Base-by-base conservation (phyloP, 192 early-diverging fungal species). In the Backusella mclennaniae region DNA sequence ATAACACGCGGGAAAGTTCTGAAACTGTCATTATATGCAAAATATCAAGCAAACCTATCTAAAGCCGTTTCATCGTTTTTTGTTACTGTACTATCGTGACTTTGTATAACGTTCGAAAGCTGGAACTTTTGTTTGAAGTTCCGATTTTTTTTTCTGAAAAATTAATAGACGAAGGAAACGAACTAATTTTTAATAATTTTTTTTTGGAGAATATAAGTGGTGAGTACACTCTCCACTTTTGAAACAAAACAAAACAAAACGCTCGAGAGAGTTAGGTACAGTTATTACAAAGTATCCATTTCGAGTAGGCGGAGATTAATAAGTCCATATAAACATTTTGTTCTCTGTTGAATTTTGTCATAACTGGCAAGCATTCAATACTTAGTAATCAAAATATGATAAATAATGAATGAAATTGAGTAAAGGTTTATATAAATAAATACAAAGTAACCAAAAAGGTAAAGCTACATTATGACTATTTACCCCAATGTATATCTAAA, bases 11-110 rank as follows among this genome's bases (percentile, higher is more conserved):
- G 12, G 26, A 63, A 63, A 14, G 8, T 63, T 63, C 26, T 63
- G 53, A 59, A 59, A 59, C 53, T 59, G 21, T 59, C 53, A 59
- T 23, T 63, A 63, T 63, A 63, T 63, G 56, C 56, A 63, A 29
- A 56, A 29, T 29, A 63, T 26, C 3, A 63, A 63, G 56, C 12
- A 29, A 21, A 26, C 21, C 9, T 11, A 59, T 26, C 19, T 59
- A 14, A 4, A 63, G 56, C 2, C 53, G 53, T 63, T 63, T 63
- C 56, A 63, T 29, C 56, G n/a, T 3, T 63, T 63, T 53, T 63
- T 6, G 21, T 12, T 26, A 63, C 56, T 29, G 23, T 63, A 63
- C 56, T 63, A 63, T 63, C 56, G 56, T 63, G 23, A 63, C 56
- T 11, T 63, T 29, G 53, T 63, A 63, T 29, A 29, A 63, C 23